Conservation (phyloP, 352 stramenopile genomes). For the Globisporangium orthogonon region DNA sequence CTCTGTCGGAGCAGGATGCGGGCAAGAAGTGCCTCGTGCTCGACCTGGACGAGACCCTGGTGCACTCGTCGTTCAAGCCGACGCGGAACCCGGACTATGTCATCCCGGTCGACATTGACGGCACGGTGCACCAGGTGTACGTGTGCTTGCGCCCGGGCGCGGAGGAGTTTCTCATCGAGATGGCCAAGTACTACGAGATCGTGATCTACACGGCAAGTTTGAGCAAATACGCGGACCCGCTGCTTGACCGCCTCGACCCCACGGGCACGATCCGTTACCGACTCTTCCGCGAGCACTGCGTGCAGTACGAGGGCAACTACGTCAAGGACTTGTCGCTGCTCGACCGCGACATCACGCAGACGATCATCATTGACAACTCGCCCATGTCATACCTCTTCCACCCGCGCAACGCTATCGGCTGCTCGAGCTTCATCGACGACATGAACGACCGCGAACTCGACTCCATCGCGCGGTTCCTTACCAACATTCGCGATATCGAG, state of each 20-base stretch:
- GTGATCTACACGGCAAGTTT: slow-evolving; percentile 98
- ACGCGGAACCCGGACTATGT: slow-evolving; percentile 94
- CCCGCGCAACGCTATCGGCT: slow-evolving; percentile 80
- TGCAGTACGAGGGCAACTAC: slow-evolving; percentile 94
- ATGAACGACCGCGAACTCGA: slow-evolving; percentile 85
- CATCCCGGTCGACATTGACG: slow-evolving; percentile 96
- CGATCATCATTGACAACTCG: slow-evolving; percentile 99
- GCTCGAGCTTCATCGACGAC: slow-evolving; percentile 90
- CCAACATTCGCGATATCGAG: slow-evolving; percentile 34
- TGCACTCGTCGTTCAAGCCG: slow-evolving; percentile 95
- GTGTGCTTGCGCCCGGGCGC: slow-evolving; percentile 90
- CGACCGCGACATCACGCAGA: slow-evolving; percentile 89
- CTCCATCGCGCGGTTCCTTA: slow-evolving; percentile 68
- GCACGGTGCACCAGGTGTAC: slow-evolving; percentile 83
- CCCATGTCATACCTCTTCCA: slow-evolving; percentile 98
- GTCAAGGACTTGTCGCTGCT: slow-evolving; percentile 97
- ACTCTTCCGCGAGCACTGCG: slow-evolving; percentile 93
- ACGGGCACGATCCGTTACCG: slow-evolving; percentile 86
- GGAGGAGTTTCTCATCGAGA: slow-evolving; percentile 94
- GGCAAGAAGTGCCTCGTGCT: slow-evolving; percentile 91
- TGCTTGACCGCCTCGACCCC: slow-evolving; percentile 95
- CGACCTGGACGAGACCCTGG: slow-evolving; percentile 97
- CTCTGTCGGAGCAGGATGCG: slow-evolving; percentile 30
- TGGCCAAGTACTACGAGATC: slow-evolving; percentile 97
- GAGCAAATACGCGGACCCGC: slow-evolving; percentile 96